These are phyloP conservation scores for Amphirosellinia nigrospora DNA, from an alignment of 495 filamentous ascomycete genomes.

Conservation along the genomic window DNA sequence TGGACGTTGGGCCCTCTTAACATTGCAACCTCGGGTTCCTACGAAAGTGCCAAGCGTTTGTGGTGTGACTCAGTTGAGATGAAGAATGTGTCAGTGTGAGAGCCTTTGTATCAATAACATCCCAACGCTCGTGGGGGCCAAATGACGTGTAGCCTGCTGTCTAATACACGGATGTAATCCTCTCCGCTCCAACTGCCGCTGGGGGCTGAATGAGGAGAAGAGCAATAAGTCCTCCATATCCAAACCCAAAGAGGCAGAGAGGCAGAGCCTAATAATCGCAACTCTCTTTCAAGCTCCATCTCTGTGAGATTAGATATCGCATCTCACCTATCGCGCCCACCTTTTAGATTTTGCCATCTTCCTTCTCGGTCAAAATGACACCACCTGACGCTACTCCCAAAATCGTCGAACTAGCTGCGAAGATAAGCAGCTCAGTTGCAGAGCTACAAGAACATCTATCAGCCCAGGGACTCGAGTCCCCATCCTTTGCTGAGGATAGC, in stretches of 20 bases:
- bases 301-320: constrained; percentile 17
- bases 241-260: constrained; percentile 10
- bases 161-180: no score
- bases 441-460: constrained; percentile 25
- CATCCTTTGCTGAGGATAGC: constrained; percentile 26
- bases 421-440: constrained; percentile 27
- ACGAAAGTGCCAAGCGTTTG: no score
- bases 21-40: no score
- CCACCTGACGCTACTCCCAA: constrained; percentile 14
- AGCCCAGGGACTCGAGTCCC: constrained; percentile 25
- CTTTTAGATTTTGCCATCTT: constrained; percentile 14
- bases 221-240: constrained; percentile 21
- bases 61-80: no score
- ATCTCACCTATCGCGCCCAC: constrained; percentile 8
- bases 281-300: constrained; percentile 22
- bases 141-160: no score
- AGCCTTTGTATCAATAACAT: neutral
- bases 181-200: no score
- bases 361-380: constrained; percentile 22
- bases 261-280: constrained; percentile 14
- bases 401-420: constrained; percentile 25
- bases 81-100: no score
- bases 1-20: no score
- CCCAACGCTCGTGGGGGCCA: no score
- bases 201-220: neutral